Base-by-base conservation (phyloP, 495 filamentous ascomycete genomes). In the Penicillium psychrofluorescens region DNA sequence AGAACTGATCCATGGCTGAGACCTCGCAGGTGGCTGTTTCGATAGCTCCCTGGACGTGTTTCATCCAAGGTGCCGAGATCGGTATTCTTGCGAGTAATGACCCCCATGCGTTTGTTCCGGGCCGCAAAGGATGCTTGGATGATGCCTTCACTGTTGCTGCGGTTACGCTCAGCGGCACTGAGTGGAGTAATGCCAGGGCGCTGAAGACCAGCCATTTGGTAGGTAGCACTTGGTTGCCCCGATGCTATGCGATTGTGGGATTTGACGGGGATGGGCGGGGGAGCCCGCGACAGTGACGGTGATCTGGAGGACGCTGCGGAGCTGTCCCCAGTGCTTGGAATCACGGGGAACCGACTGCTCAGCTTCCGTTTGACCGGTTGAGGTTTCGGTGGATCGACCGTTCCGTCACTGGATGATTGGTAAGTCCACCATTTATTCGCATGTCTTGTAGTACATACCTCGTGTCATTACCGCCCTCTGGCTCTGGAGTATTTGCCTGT, bases 101-200 rank as follows among this genome's bases (percentile, higher is more conserved):
- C 82, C 6, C 90, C 90, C 87, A 95, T 95, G 6, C 91, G 79
- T 52, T 84, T 81, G 43, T 58, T 74, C 46, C 67, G 85, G 67
- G 72, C 68, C 8, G 71, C 61, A 40, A 66, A 58, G 10, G 79
- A 76, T 14, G 74, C 75, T 35, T 81, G 76, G 30, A 87, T 74
- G 11, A 88, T 72, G 15, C 85, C 89, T 59, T 97, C 91, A 45
- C 88, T 95, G 50, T 95, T 92, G 51, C 89, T 95, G 36, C 91
- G 80, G 36, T 87, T 80, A 16, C 90, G 79, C 55, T 97, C 91
- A 55, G 84, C 91, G 8, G 76, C 74, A 27, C 56, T 13, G 30
- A 88, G 66, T 30, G 87, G 86, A 55, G 81, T 75, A 28, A 86
- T 69, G 11, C 78, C 78, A 4, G 89, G 87, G 43, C 85, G 70